A percentile compares a stretch with the other conserved stretches of the same genome.
phyloP scores from a whole-genome alignment of 345 rosid species.

The Heritiera littoralis region DNA sequence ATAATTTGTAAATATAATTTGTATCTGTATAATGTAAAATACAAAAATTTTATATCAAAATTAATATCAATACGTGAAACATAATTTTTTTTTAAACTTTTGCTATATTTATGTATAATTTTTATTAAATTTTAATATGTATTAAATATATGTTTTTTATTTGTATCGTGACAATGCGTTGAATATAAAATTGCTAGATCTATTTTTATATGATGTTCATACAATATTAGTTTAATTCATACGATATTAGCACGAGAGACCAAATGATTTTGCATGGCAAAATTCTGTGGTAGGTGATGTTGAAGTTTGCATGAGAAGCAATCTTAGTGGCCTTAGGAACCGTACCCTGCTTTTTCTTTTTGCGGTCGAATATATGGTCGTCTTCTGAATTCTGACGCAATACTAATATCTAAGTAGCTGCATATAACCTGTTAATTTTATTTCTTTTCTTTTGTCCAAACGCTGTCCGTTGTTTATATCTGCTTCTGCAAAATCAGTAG shows the following conservation, averaged over 20 bases:
- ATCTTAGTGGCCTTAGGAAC: constrained; percentile 13
- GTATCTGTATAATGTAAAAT: background rate
- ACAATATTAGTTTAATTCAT: background rate
- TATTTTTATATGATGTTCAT: background rate
- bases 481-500: background rate
- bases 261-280: constrained; percentile 9
- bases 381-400: background rate
- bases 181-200: no score
- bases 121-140: no score
- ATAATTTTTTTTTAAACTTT: no score
- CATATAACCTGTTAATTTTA: background rate
- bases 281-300: constrained; percentile 22
- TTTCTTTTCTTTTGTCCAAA: background rate
- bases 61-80: no score
- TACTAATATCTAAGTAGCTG: background rate
- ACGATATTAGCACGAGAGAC: background rate
- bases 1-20: background rate
- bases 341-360: background rate
- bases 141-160: no score
- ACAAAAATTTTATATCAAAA: no score
- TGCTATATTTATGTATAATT: no score
- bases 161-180: no score
- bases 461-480: background rate
- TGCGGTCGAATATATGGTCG: background rate
- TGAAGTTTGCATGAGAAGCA: constrained; percentile 37